A percentile compares a stretch with the other conserved stretches of the same genome.
These are phyloP conservation scores for Sequoiadendron giganteum DNA, from an alignment of 75 land plant species.

Conservation along the genomic window DNA sequence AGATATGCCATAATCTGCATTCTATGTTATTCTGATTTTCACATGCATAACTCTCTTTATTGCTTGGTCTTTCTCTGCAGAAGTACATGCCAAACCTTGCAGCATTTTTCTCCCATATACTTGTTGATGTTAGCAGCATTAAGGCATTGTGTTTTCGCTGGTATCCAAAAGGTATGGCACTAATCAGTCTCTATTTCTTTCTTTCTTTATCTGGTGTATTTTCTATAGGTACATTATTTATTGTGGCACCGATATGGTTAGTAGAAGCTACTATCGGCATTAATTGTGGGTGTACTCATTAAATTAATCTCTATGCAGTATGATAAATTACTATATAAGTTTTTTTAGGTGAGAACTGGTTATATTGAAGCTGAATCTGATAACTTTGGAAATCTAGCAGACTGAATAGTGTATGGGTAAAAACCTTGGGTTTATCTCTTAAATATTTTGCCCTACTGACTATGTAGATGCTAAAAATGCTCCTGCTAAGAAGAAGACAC, in stretches of 20 bases:
- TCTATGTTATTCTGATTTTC: conserved; percentile 1
- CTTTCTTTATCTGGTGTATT: background rate
- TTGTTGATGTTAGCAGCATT: conserved; percentile 97
- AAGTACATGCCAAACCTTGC: conserved; percentile 97
- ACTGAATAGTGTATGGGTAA: background rate
- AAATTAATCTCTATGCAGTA: background rate
- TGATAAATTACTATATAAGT: background rate
- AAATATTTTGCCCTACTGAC: background rate
- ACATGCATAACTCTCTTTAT: background rate
- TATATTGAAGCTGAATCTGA: background rate
- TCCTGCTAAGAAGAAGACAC: conserved; percentile 68
- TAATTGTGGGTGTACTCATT: background rate
- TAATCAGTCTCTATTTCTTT: background rate
- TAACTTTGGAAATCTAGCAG: background rate
- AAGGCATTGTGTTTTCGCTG: conserved; percentile 83
- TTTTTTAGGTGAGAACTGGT: background rate
- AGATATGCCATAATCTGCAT: background rate
- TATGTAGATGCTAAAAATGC: conserved; percentile 61
- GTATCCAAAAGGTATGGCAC: conserved; percentile 74
- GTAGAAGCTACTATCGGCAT: background rate
- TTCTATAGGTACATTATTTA: background rate
- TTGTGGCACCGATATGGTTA: background rate
- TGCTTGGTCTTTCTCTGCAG: conserved; percentile 37
- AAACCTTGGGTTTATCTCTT: background rate
- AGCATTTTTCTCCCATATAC: conserved; percentile 70